Evolutionary conservation across 805 yeast species (phyloP).

Genomic region (Kodamaea nitidulidarum): DNA sequence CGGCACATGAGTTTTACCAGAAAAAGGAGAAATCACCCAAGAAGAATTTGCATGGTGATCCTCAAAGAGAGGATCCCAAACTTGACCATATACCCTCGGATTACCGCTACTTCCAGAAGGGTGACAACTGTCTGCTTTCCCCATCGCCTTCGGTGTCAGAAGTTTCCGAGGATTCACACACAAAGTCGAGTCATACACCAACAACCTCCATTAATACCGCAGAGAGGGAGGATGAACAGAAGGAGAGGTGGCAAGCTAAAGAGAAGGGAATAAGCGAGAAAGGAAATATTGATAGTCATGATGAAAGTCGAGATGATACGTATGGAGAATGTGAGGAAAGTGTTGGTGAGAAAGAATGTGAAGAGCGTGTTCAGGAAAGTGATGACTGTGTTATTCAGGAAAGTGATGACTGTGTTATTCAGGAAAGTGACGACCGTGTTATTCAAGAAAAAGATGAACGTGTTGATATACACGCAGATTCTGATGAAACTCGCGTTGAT

Average conservation of each 20-base stretch:
- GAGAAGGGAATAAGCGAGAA: neutral
- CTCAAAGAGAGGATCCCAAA: too few species aligned
- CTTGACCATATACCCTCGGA: too few species aligned
- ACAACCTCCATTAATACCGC: conserved; percentile 26
- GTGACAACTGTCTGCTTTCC: neutral
- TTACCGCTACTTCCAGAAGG: neutral
- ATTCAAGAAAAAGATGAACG: too few species aligned
- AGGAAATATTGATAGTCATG: neutral
- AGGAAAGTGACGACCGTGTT: too few species aligned
- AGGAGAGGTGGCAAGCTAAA: neutral
- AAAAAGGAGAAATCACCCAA: neutral
- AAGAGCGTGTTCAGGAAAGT: neutral
- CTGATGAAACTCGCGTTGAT: too few species aligned
- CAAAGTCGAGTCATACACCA: conserved; percentile 24
- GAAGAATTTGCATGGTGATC: too few species aligned
- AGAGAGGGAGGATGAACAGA: conserved; percentile 4
- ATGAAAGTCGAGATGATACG: neutral
- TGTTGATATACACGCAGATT: too few species aligned
- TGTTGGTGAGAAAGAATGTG: neutral
- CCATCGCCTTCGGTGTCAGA: conserved; percentile 7
- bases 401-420: too few species aligned
- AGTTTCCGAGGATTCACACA: conserved; percentile 8
- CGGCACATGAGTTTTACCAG: neutral
- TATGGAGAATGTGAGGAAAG: neutral
- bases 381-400: neutral